Conservation (phyloP, 768 basidiomycete species). For the Cystoderma amianthinum region DNA sequence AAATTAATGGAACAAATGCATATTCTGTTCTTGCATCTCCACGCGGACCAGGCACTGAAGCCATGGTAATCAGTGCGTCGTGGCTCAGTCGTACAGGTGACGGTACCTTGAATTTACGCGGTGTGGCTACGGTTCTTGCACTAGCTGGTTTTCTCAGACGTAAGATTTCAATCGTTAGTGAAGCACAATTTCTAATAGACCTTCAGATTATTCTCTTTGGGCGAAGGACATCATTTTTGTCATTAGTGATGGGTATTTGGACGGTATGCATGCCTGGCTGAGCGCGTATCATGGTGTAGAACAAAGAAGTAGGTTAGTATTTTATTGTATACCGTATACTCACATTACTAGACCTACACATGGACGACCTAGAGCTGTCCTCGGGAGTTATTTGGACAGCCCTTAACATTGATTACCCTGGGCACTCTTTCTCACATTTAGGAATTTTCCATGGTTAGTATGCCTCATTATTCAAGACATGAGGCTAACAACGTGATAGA, state of each 20-base stretch:
- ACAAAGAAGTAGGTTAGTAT: conserved; percentile 47
- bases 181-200: conserved; percentile 1
- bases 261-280: conserved; percentile 93
- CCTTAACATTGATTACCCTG: conserved; percentile 90
- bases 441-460: conserved; percentile 88
- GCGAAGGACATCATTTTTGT: conserved; percentile 92
- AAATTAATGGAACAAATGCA: conserved; percentile 62
- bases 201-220: conserved; percentile 81
- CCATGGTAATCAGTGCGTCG: conserved; percentile 86
- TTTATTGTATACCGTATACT: conserved; percentile 1
- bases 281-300: conserved; percentile 68
- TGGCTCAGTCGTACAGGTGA: conserved; percentile 68
- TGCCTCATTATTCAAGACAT: not conserved
- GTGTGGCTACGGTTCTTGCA: conserved; percentile 78
- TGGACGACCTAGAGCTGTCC: conserved; percentile 51
- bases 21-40: conserved; percentile 82
- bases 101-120: conserved; percentile 71
- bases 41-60: conserved; percentile 88
- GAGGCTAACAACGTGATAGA: conserved; percentile 38
- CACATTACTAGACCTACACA: conserved; percentile 47
- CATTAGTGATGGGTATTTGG: conserved; percentile 80
- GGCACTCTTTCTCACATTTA: conserved; percentile 93
- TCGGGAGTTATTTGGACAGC: conserved; percentile 96
- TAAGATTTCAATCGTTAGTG: conserved; percentile 23
- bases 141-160: conserved; percentile 83